Conservation (phyloP, 1,284 basidiomycete genomes). For the Moniliophthora roreri region DNA sequence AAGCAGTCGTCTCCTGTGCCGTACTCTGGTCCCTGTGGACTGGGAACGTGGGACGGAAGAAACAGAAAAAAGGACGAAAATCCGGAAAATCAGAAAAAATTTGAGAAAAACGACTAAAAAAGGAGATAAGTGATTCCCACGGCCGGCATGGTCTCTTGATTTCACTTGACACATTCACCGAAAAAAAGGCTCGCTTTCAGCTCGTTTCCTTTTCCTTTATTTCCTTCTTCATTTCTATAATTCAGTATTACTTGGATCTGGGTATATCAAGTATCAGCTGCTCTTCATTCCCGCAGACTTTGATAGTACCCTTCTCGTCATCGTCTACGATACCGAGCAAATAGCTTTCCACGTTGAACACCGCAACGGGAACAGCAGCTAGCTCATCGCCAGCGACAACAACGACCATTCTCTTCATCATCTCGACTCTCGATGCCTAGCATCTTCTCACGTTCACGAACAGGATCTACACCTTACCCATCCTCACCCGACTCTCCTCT, state of each 20-base stretch:
- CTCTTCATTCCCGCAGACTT: background rate
- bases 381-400: background rate
- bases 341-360: background rate
- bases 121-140: too few species aligned
- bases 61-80: too few species aligned
- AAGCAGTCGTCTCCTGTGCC: too few species aligned
- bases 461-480: constrained; percentile 26
- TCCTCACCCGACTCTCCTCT: constrained; percentile 19
- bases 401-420: background rate
- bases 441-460: constrained; percentile 43
- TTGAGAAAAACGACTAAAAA: too few species aligned
- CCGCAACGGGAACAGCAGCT: too few species aligned
- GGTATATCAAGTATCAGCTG: constrained; percentile 1
- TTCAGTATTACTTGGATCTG: constrained; percentile 4
- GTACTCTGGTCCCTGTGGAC: too few species aligned
- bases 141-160: too few species aligned
- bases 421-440: constrained; percentile 34
- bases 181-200: too few species aligned
- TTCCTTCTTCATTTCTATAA: background rate
- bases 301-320: background rate
- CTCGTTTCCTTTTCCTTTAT: background rate
- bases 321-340: background rate
- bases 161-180: too few species aligned
- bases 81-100: too few species aligned
- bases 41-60: too few species aligned